Evolutionary conservation across 1,139 yeast species (phyloP), one percentile per base, ranked within the genome.

Genomic region (Meyerozyma elateridarum): DNA sequence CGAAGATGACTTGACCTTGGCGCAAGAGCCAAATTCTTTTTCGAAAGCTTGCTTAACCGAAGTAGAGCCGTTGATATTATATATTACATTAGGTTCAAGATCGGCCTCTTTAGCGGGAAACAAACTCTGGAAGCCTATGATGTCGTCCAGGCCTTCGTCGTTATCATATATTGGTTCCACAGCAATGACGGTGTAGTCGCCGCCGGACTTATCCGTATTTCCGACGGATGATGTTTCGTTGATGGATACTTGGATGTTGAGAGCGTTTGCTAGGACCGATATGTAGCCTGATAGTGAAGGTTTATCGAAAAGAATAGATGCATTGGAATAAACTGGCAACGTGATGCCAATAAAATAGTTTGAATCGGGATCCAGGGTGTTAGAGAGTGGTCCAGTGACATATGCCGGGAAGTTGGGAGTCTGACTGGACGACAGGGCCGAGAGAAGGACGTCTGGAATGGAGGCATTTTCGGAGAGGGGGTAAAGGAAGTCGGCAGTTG

Each of bases 281-380:
- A 87, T 48, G 54, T 77, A 88, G 0, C 96, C 96, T 1, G 81
- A 73, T 4, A 84, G 62, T 13, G 73, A 65, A 3, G 83, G 78
- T 12, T 70, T 60, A 19, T 70, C 59, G 16, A 82, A 56, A 32
- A 85, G 62, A 16, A 85, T 80, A 4, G 95, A 83, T 9, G 81
- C 70, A 49, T 84, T 82, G 11, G 87, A 75, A 48, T 69, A 77
- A 2, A 88, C 73, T 0, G 96, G 93, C 5, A 87, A 46, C 0
- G 87, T 76, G 28, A 79, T 48, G 2, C 85, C 79, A 58, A 77
- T 56, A 47, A 69, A 72, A 43, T 64, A 64, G 3, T 56, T 33
- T 11, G 52, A 25, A 61, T 57, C 56, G 46, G 57, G 16, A 48
- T 39, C 51, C 19, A 29, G 56, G 4, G 54, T 44, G 20, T 75